Base-by-base conservation (phyloP, 1,284 basidiomycete species). In the Anthracocystis walkeri region DNA sequence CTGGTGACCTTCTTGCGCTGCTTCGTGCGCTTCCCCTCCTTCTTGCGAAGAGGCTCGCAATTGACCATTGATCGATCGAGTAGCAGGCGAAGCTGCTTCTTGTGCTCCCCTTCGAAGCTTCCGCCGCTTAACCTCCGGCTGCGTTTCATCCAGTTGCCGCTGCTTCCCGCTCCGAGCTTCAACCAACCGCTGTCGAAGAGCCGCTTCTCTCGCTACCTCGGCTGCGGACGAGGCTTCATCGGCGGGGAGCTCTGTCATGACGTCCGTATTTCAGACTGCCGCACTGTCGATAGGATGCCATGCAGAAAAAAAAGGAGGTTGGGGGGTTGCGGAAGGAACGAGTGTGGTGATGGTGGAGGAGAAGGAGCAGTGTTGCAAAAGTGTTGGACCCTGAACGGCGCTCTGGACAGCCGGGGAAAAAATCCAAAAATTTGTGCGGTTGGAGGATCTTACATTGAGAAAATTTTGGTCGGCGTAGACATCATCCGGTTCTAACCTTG, bases 111-210 rank as follows among this genome's bases (percentile, higher is more conserved):
- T 16, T 38, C 35, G 14, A 7, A 52, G 5, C 51, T 38, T 60
- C 51, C 38, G 50, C 25, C 50, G 25, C 42, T 60, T 60, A 11
- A 31, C 44, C 8, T 40, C 42, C 21, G 49, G 50, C 31, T 56
- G n/a, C 20, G 18, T 18, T 4, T 42, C 48, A 21, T 41, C 45
- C 21, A 31, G 20, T 1, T 38, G 20, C 8, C 11, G 14, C 41
- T 27, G 25, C 38, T 31, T 14, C 40, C n/a, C 14, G 23, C 12
- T 27, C 25, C 45, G 21, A 7, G 42, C 16, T 11, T 44, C 44
- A 0, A 33, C 50, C 40, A 61, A 14, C 12, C 44, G 50, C 33
- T 21, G 31, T 20, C 58, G 51, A 29, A 53, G 53, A 8, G 53
- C 53, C n/a, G 11, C 53, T 42, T 54, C 53, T 16, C 23, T 23